Conservation (phyloP, 2,329 filamentous ascomycete genomes). For the Incumbomyces delicatus region DNA sequence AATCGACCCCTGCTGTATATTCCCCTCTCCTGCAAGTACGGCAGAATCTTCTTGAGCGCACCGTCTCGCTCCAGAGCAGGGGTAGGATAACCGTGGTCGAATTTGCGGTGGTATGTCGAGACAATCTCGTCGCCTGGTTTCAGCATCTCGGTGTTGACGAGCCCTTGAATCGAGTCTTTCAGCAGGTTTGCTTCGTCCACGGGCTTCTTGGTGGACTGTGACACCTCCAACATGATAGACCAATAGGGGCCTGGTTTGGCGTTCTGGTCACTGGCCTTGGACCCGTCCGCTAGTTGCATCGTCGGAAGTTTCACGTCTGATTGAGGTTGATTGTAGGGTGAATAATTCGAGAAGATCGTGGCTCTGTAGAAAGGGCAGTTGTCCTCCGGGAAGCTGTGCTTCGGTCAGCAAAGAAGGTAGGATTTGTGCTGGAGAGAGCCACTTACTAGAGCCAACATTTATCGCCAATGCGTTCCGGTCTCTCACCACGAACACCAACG, state of each 20-base stretch:
- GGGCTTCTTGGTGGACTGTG: conserved; percentile 89
- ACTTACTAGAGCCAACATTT: conserved; percentile 89
- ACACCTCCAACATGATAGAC: conserved; percentile 99
- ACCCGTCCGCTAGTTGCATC: conserved; percentile 73
- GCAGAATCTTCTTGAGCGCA: conserved; percentile 82
- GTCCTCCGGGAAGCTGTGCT: conserved; percentile 72
- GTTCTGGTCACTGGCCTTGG: conserved; percentile 62
- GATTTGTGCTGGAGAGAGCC: no score
- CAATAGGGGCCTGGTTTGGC: conserved; percentile 89
- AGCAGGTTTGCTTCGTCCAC: conserved; percentile 79
- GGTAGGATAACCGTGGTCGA: conserved; percentile 97
- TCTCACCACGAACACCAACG: conserved; percentile 81
- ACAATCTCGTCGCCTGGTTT: conserved; percentile 86
- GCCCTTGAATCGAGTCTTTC: conserved; percentile 84
- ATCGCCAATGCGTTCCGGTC: conserved; percentile 93
- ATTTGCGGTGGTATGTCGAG: conserved; percentile 94
- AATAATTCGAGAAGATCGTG: conserved; percentile 99
- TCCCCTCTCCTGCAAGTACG: conserved; percentile 79
- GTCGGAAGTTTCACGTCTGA: conserved; percentile 76
- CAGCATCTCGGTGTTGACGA: conserved; percentile 97
- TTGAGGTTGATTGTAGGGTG: conserved; percentile 90
- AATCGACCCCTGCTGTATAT: conserved; percentile 96
- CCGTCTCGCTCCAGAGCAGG: conserved; percentile 91
- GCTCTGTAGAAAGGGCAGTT: conserved; percentile 99
- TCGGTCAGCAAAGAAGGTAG: no score